phyloP scores from a whole-genome alignment of 164 flowering plant species.

The Nymphaea colorata region DNA sequence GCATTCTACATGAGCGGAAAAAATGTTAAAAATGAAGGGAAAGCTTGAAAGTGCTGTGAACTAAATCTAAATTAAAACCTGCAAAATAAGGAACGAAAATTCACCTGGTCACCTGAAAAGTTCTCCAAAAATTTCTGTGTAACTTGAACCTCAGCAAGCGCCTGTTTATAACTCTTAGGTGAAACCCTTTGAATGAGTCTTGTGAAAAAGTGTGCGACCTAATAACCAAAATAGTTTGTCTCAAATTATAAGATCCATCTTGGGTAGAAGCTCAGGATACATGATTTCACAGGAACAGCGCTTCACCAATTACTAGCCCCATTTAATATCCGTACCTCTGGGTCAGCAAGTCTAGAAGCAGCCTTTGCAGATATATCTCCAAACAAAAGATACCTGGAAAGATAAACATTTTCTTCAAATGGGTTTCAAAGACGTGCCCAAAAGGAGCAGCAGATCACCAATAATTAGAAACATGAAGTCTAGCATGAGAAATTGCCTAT shows the following conservation, averaged over 20 bases:
- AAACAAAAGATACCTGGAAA: constrained; percentile 71
- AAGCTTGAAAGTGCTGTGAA: no score
- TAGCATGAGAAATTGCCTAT: no score
- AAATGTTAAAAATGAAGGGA: no score
- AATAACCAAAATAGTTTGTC: neutral
- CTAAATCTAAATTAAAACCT: neutral
- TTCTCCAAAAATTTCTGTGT: constrained; percentile 86
- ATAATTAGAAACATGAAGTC: no score
- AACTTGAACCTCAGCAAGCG: constrained; percentile 72
- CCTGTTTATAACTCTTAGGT: constrained; percentile 97
- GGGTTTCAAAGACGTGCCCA: no score
- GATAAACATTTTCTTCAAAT: neutral
- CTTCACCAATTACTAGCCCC: no score
- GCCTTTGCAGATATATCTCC: constrained; percentile 85
- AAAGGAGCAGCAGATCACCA: no score
- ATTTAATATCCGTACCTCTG: constrained; percentile 36
- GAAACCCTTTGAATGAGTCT: constrained; percentile 85
- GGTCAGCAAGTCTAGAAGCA: constrained; percentile 71
- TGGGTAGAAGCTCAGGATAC: no score
- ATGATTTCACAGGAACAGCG: no score
- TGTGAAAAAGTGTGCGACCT: constrained; percentile 85
- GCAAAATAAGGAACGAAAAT: neutral
- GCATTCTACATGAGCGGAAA: no score
- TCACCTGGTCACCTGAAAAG: constrained; percentile 95
- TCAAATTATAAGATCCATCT: no score